phyloP scores from a whole-genome alignment of 129 eudicot species.

The Escallonia herrerae region DNA sequence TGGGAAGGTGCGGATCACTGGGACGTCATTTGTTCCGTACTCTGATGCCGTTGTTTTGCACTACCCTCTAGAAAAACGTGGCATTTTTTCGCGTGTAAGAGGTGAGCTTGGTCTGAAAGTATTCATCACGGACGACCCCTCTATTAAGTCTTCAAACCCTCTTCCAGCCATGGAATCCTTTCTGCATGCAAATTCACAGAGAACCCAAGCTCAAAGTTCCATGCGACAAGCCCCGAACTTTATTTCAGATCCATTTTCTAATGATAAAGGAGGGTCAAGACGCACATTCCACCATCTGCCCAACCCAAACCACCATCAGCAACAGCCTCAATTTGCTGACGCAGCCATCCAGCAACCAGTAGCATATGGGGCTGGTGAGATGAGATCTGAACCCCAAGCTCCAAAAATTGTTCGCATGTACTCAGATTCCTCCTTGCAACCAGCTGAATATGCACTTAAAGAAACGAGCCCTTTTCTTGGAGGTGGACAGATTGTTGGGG shows the following conservation, averaged over 20 bases:
- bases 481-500: constrained; percentile 69
- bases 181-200: constrained; percentile 14
- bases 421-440: constrained; percentile 47
- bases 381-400: constrained; percentile 37
- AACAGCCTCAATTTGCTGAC: constrained; percentile 25
- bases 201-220: constrained; percentile 17
- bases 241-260: constrained; percentile 1
- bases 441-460: constrained; percentile 55
- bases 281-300: constrained; percentile 55
- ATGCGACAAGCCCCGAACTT: constrained; percentile 13
- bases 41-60: constrained; percentile 74
- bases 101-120: constrained; percentile 87
- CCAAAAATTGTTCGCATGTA: constrained; percentile 38
- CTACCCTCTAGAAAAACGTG: constrained; percentile 72
- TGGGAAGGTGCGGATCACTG: constrained; percentile 64
- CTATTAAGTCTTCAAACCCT: constrained; percentile 38
- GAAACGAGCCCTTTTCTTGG: constrained; percentile 87
- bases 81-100: constrained; percentile 57
- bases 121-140: constrained; percentile 58
- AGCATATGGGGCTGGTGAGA: constrained; percentile 35
- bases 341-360: constrained; percentile 32
- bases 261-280: constrained; percentile 29
- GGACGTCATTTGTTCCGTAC: constrained; percentile 75
- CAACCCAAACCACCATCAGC: constrained; percentile 31
- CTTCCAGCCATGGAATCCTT: constrained; percentile 41